These are phyloP conservation scores for Plenodomus tracheiphilus DNA, from an alignment of 2,329 filamentous ascomycete genomes.

Conservation along the genomic window DNA sequence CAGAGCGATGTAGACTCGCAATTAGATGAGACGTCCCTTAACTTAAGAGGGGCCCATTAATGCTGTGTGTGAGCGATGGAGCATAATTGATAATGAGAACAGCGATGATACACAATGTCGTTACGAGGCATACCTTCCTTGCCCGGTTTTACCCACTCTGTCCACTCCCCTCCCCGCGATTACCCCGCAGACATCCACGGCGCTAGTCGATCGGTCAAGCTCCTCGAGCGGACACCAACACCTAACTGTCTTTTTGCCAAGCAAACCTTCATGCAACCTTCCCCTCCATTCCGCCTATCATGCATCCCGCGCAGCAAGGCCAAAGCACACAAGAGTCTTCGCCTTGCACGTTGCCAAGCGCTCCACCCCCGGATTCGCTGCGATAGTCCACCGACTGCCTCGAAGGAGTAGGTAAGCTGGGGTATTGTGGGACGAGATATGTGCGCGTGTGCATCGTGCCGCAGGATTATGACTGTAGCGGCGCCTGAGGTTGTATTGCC, in stretches of 20 bases:
- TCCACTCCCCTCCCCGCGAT: not conserved
- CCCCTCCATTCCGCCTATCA: constrained; percentile 13
- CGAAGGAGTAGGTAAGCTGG: constrained; percentile 16
- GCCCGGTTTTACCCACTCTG: not conserved
- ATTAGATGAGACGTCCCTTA: too few species aligned
- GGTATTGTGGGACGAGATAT: constrained; percentile 14
- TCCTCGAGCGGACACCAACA: not conserved
- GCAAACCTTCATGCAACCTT: constrained; percentile 11
- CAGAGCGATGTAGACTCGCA: too few species aligned
- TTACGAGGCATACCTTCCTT: not conserved
- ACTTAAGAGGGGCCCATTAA: too few species aligned
- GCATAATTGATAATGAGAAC: too few species aligned
- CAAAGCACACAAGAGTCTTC: constrained; percentile 22
- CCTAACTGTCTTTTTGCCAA: constrained; percentile 13
- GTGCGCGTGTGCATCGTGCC: not conserved
- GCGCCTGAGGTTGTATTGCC: not conserved
- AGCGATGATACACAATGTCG: not conserved
- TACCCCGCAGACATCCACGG: constrained; percentile 19
- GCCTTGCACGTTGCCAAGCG: constrained; percentile 22
- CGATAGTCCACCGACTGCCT: constrained; percentile 12
- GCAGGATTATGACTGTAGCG: not conserved
- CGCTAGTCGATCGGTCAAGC: constrained; percentile 7
- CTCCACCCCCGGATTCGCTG: constrained; percentile 20
- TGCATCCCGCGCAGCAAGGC: not conserved
- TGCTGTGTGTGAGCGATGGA: too few species aligned